Conservation (phyloP, 805 yeast species). For the Saturnispora mendoncae region DNA sequence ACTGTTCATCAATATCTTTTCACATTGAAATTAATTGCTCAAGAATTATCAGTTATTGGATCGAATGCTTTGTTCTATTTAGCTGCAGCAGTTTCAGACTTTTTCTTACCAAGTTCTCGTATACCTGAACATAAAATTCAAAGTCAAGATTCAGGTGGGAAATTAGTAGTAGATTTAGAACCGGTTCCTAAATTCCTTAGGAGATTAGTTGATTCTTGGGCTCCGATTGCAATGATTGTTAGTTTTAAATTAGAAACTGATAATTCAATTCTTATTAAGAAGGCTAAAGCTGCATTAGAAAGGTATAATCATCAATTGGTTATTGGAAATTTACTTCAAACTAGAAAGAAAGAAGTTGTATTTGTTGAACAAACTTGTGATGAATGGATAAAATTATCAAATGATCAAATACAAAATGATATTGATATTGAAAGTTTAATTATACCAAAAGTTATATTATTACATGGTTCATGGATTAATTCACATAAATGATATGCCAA, state of each 20-base stretch:
- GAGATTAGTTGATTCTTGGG: slow-evolving; percentile 87
- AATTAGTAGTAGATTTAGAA: slow-evolving; percentile 74
- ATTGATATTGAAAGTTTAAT: slow-evolving; percentile 72
- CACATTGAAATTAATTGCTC: slow-evolving; percentile 63
- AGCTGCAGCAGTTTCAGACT: slow-evolving; percentile 98
- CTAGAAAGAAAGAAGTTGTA: slow-evolving; percentile 80
- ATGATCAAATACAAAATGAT: slow-evolving; percentile 30
- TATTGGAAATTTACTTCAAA: slow-evolving; percentile 85
- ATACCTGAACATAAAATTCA: slow-evolving; percentile 94
- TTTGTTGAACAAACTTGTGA: slow-evolving; percentile 53
- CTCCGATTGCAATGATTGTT: slow-evolving; percentile 88
- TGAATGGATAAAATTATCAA: slow-evolving; percentile 43
- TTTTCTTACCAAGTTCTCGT: slow-evolving; percentile 78
- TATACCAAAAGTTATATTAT: slow-evolving; percentile 62
- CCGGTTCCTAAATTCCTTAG: slow-evolving; percentile 94
- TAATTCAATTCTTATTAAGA: slow-evolving; percentile 52
- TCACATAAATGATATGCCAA: slow-evolving; percentile 49
- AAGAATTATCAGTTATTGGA: slow-evolving; percentile 46
- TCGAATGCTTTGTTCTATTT: slow-evolving; percentile 65
- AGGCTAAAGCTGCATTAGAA: slow-evolving; percentile 70
- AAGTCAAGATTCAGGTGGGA: slow-evolving; percentile 61
- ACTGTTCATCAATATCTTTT: slow-evolving; percentile 91
- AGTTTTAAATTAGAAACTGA: slow-evolving; percentile 95
- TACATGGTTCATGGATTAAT: slow-evolving; percentile 58
- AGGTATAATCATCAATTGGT: slow-evolving; percentile 90